phyloP scores from a whole-genome alignment of 768 basidiomycete species.

The Sarcomyxa edulis region DNA sequence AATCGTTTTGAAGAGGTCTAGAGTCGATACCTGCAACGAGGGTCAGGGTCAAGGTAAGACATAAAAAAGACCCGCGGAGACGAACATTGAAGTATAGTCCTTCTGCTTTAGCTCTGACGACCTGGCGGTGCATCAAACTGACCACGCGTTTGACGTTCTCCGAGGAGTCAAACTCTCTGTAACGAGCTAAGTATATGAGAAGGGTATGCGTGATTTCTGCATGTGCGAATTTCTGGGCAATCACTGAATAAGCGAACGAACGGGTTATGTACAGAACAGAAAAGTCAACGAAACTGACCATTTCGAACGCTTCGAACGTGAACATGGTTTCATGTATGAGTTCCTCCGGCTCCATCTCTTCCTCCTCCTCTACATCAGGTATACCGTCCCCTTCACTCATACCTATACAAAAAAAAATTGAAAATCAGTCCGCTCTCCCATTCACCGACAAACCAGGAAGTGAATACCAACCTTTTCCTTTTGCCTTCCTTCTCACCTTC shows the following conservation, averaged over 20 bases:
- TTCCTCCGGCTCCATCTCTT: slow-evolving; percentile 56
- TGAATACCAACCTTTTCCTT: slow-evolving; percentile 32
- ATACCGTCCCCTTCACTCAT: slow-evolving; percentile 60
- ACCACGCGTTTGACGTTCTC: slow-evolving; percentile 92
- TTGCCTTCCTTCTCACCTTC: slow-evolving; percentile 48
- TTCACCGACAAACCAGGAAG: neutral
- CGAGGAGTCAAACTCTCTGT: slow-evolving; percentile 71
- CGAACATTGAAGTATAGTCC: slow-evolving; percentile 92
- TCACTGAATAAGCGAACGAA: slow-evolving; percentile 5
- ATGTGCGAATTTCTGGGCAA: slow-evolving; percentile 78
- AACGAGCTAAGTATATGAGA: slow-evolving; percentile 75
- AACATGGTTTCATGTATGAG: slow-evolving; percentile 81
- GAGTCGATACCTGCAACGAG: slow-evolving; percentile 69
- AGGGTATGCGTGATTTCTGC: slow-evolving; percentile 83
- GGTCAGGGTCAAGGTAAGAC: too few species aligned
- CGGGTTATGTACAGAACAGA: neutral
- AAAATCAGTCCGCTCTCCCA: neutral
- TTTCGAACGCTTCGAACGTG: slow-evolving; percentile 88
- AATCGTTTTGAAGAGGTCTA: slow-evolving; percentile 85
- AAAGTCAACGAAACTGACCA: slow-evolving; percentile 43
- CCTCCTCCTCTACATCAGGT: slow-evolving; percentile 66
- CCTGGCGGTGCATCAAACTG: slow-evolving; percentile 84
- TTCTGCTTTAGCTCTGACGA: slow-evolving; percentile 87
- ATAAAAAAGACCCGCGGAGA: slow-evolving; percentile 7
- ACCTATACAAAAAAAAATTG: slow-evolving; percentile 4